A percentile compares a stretch with the other conserved stretches of the same genome.
Conservation (phyloP, 106 monocot genomes). For the Phalaenopsis equestris region DNA sequence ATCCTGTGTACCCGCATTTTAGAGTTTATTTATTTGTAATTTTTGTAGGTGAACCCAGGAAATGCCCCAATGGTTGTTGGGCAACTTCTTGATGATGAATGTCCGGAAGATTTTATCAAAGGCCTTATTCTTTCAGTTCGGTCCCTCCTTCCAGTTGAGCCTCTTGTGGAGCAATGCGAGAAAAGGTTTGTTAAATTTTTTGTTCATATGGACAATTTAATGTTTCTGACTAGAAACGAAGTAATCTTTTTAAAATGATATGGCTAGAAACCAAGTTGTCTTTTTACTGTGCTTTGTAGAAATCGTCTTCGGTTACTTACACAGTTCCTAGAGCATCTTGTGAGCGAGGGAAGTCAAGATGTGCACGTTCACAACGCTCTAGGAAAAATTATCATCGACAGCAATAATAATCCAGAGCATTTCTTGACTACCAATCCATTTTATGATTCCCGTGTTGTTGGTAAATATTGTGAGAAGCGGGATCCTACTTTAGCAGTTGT, state of each 20-base stretch:
- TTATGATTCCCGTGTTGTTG: conserved; percentile 98
- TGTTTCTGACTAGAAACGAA: background rate
- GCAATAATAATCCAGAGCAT: conserved; percentile 97
- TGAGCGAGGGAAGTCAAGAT: conserved; percentile 99
- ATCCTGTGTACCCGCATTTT: background rate
- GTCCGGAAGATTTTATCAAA: conserved; percentile 97
- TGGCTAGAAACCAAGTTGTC: background rate
- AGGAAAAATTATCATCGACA: conserved; percentile 96
- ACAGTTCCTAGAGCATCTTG: conserved; percentile 96
- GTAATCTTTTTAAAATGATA: background rate
- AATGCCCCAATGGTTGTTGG: conserved; percentile 96
- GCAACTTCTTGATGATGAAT: conserved; percentile 89
- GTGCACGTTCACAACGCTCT: conserved; percentile 98
- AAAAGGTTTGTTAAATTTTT: conserved; percentile 47
- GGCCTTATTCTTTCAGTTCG: conserved; percentile 96
- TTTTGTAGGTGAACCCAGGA: conserved; percentile 73
- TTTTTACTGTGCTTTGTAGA: conserved; percentile 26
- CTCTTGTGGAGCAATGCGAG: conserved; percentile 96
- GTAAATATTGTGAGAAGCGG: conserved; percentile 96
- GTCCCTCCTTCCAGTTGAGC: conserved; percentile 94
- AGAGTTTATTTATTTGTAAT: background rate
- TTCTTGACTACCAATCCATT: conserved; percentile 95
- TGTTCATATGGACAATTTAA: background rate
- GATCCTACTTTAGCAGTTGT: conserved; percentile 97
- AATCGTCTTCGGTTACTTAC: conserved; percentile 84